Base-by-base conservation (phyloP, 768 basidiomycete species). In the Pseudohyphozyma bogoriensis region DNA sequence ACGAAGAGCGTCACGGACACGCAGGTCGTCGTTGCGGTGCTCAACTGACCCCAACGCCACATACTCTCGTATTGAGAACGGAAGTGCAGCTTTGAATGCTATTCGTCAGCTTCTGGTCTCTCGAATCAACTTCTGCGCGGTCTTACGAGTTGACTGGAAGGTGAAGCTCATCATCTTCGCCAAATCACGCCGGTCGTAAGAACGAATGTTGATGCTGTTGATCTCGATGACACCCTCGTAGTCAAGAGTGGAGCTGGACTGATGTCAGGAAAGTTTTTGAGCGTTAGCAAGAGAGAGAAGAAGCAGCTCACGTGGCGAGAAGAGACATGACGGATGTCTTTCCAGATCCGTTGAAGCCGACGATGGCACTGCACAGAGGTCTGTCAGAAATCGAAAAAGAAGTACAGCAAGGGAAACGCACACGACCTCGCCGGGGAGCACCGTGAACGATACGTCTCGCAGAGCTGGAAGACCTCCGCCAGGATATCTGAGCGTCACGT, bases 341-440 rank as follows among this genome's bases (percentile, higher is more conserved):
- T 15, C 60, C 58, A 1, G 51, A 39, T 9, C 58, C 60, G 47
- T 61, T 61, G 37, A 49, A 50, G 3, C 61, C 61, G 20, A 58
- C 56, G 11, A 62, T 51, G 36, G 60, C 57, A 24, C 46, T 47
- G 46, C 26, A n/a, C 9, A 7, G 46, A 47, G 46, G 3, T 10
- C 26, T 15, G 29, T 8, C 26, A 29, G 5, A 11, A 28, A 29
- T 47, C 26, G 13, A 16, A 2, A 8, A 28, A 46, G n/a, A 26
- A 26, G 45, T n/a, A 42, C 4, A 24, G 20, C 8, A 15, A 24
- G 22, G 20, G 26, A 9, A 6, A 10, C 50, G 29, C 31, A 51
- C 50, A 44, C 44, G 20, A 62, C 40, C 39, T 62, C 49, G 6
- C 61, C 61, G n/a, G 61, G 45, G 16, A 58, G 36, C 49, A 62